Base-by-base conservation (phyloP, 2,329 filamentous ascomycete species). In the Talaromyces atroroseus region DNA sequence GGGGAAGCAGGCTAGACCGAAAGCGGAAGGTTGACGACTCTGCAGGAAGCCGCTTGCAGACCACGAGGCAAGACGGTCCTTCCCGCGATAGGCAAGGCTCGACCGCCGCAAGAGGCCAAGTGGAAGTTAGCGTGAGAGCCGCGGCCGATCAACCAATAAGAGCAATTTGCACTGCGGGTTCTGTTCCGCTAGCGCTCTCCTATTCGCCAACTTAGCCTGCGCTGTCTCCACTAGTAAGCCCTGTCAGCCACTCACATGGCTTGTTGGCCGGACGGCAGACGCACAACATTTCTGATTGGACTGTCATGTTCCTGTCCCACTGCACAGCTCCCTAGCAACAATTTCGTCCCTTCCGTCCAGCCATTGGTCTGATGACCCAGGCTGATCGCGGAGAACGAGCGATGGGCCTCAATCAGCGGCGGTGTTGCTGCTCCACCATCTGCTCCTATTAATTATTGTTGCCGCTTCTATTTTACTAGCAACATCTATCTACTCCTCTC, bases 51-150 rank as follows among this genome's bases (percentile, higher is more conserved):
- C 49, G 49, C 34, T 21, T 26, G 48, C 32, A 40, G 3, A 45
- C 29, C 51, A 54, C 44, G 52, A 54, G 52, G 44, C 44, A 48
- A 20, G 16, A 48, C 44, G 52, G 34, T 42, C 44, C 34, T 42
- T 54, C 32, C 52, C 44, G 44, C 32, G 23, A 23, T 23, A 23
- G 34, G 38, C 52, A 47, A 36, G 52, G 52, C 32, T 21, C 29
- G 18, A 14, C 38, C 52, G 44, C 52, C 45, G 45, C 52, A 46
- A 38, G 34, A 26, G 42, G 52, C 12, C 38, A 4, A 36, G 34
- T 16, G 18, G 12, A 12, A 24, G 24, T 36, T 44, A 45, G 38
- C 40, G 21, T 44, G 23, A 16, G 2, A 53, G 23, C 40, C 20
- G 20, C 40, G 21, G 20, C n/a, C 40, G 10, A 24, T 5, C 18